Conservation (phyloP, 2,329 filamentous ascomycete species). For the Hypocrella siamensis region DNA sequence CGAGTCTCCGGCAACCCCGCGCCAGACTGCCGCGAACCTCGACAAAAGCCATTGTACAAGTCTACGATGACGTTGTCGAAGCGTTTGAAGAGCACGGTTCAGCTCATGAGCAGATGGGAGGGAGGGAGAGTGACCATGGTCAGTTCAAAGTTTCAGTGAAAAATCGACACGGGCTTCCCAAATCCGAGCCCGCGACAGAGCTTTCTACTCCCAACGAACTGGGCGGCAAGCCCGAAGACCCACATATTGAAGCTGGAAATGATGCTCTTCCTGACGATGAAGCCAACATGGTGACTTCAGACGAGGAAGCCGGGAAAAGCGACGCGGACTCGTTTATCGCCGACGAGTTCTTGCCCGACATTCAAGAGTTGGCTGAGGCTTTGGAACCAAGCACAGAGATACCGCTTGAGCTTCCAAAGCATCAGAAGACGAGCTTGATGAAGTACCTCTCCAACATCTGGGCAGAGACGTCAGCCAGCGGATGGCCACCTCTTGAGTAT, state of each 20-base stretch:
- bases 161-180: conserved; percentile 6
- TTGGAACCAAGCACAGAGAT: conserved; percentile 45
- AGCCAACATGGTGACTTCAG: conserved; percentile 41
- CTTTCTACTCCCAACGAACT: conserved; percentile 9
- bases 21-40: conserved; percentile 74
- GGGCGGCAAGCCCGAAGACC: conserved; percentile 9
- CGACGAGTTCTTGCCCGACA: conserved; percentile 51
- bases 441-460: conserved; percentile 96
- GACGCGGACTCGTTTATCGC: conserved; percentile 56
- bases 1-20: conserved; percentile 56
- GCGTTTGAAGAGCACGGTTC: conserved; percentile 70
- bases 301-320: conserved; percentile 52
- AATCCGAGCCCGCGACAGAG: conserved; percentile 7
- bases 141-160: conserved; percentile 8
- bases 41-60: conserved; percentile 90
- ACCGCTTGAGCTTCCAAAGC: conserved; percentile 66
- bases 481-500: conserved; percentile 86
- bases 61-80: conserved; percentile 86
- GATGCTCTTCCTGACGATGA: conserved; percentile 13
- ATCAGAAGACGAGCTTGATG: conserved; percentile 85
- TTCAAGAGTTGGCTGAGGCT: conserved; percentile 46
- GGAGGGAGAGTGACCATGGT: conserved; percentile 6
- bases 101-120: conserved; percentile 27
- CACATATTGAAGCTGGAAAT: conserved; percentile 11
- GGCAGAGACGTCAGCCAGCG: conserved; percentile 92